Evolutionary conservation across 2,329 filamentous ascomycete species (phyloP).

Genomic region (Diaporthe batatas): DNA sequence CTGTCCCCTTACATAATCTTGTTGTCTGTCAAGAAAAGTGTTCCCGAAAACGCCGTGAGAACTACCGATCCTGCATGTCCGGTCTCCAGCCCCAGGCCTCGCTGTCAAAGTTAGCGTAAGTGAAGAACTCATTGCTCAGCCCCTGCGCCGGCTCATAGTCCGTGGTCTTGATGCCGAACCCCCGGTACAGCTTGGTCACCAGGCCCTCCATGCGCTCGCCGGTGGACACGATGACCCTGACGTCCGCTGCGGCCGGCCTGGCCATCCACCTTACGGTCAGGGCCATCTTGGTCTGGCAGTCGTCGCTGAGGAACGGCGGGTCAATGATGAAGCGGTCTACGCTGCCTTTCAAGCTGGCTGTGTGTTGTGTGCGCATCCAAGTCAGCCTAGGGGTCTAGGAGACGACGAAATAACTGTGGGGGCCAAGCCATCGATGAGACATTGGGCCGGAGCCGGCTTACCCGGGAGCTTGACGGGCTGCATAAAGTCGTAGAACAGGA

Average conservation of each 20-base stretch:
- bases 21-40: neutral
- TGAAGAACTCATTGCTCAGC: conserved; percentile 84
- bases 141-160: conserved; percentile 78
- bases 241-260: conserved; percentile 53
- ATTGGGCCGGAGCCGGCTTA: conserved; percentile 46
- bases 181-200: conserved; percentile 75
- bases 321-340: conserved; percentile 81
- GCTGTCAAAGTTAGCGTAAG: conserved; percentile 83
- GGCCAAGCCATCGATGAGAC: neutral
- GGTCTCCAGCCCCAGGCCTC: conserved; percentile 62
- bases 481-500: conserved; percentile 80
- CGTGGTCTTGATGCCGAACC: conserved; percentile 73
- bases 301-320: conserved; percentile 83
- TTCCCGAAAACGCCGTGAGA: too few relatives aligned
- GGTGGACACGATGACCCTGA: conserved; percentile 75
- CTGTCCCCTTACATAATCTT: neutral
- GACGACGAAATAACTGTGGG: neutral
- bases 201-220: conserved; percentile 80
- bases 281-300: conserved; percentile 86
- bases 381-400: neutral
- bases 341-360: conserved; percentile 69
- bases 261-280: conserved; percentile 81
- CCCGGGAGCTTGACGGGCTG: conserved; percentile 75
- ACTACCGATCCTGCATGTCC: conserved; percentile 38
- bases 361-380: neutral